Evolutionary conservation across 1,139 yeast species (phyloP).

Genomic region (Magnusiomyces tetraspermus): DNA sequence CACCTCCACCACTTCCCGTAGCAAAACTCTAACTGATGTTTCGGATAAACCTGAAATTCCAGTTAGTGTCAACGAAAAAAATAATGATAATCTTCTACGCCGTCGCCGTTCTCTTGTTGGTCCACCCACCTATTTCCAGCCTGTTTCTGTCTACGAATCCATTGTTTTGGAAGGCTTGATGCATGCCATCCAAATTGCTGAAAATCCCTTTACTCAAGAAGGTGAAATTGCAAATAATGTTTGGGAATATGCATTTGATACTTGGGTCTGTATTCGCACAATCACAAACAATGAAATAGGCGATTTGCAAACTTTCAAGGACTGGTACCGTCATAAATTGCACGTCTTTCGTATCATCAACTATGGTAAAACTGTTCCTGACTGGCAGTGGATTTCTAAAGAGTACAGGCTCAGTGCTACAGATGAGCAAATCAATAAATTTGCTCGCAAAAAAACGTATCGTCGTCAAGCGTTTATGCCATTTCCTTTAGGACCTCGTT

Average conservation of each 20-base stretch:
- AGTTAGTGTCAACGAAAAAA: too few species aligned
- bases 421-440: constrained; percentile 6
- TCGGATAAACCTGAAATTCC: neutral
- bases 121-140: constrained; percentile 4
- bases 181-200: constrained; percentile 1
- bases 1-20: neutral
- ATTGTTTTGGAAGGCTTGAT: constrained; percentile 4
- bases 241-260: constrained; percentile 2
- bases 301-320: constrained; percentile 4
- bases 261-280: constrained; percentile 3
- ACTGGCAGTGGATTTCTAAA: constrained; percentile 2
- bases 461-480: constrained; percentile 6
- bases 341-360: constrained; percentile 7
- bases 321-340: constrained; percentile 6
- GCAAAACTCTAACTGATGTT: neutral
- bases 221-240: constrained; percentile 3
- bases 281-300: constrained; percentile 6
- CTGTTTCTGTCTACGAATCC: constrained; percentile 5
- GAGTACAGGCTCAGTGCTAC: constrained; percentile 3
- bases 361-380: constrained; percentile 6
- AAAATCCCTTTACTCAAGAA: neutral
- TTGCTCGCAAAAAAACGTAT: constrained; percentile 2
- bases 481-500: constrained; percentile 4
- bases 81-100: too few species aligned
- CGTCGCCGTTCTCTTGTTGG: neutral